Percentiles rank a stretch among this genome's conserved stretches.
These are phyloP conservation scores for Hanseniaspora lindneri DNA, from an alignment of 805 yeast genomes.

Conservation along the genomic window DNA sequence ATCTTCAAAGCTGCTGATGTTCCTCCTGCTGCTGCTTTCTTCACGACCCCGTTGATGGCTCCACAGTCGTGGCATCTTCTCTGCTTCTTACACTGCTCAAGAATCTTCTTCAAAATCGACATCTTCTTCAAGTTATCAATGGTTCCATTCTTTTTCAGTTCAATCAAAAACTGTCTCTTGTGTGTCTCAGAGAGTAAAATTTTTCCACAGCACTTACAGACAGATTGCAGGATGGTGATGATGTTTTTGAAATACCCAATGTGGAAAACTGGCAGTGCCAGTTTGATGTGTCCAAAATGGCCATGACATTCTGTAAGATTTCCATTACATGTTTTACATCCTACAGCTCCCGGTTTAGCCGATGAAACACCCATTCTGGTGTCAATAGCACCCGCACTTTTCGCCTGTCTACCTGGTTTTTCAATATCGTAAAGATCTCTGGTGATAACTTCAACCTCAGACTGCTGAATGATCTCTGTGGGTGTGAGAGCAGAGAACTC, in stretches of 20 bases:
- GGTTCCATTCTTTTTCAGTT: conserved; percentile 65
- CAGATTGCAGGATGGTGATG: conserved; percentile 73
- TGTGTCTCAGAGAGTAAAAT: conserved; percentile 61
- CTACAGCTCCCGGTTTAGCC: conserved; percentile 41
- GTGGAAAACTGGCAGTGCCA: conserved; percentile 93
- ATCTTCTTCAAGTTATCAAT: conserved; percentile 84
- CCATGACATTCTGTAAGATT: conserved; percentile 92
- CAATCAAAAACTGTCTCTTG: conserved; percentile 58
- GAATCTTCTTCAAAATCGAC: conserved; percentile 68
- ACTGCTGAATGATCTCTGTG: conserved; percentile 79
- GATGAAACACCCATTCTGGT: conserved; percentile 88
- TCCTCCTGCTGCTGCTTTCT: conserved; percentile 84
- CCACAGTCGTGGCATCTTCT: conserved; percentile 81
- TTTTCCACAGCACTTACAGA: conserved; percentile 81
- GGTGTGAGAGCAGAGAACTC: conserved; percentile 91
- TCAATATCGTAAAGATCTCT: conserved; percentile 87
- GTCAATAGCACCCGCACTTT: conserved; percentile 77
- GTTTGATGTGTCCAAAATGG: conserved; percentile 88
- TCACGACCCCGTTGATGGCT: conserved; percentile 89
- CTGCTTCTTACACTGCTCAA: conserved; percentile 92
- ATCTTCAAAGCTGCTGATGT: conserved; percentile 90
- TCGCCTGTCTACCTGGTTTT: conserved; percentile 66
- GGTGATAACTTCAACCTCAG: conserved; percentile 86
- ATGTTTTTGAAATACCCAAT: conserved; percentile 93
- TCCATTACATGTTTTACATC: conserved; percentile 87